A percentile compares a stretch with the other conserved stretches of the same genome.
phyloP scores from a whole-genome alignment of 805 yeast genomes.

The Wilhelminamyces savonicus region DNA sequence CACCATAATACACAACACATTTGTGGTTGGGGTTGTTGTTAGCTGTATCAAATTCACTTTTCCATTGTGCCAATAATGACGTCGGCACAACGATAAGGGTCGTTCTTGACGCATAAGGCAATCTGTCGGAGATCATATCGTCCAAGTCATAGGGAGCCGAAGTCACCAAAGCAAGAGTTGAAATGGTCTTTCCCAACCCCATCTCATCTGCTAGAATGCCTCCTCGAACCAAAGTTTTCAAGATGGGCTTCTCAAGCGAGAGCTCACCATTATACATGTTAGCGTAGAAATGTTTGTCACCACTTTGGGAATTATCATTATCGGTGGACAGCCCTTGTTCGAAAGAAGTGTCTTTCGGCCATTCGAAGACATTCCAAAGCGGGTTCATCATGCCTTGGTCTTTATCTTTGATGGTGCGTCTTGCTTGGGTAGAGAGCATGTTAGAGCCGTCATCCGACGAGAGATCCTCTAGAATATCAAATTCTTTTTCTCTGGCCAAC shows the following conservation, averaged over 20 bases:
- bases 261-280: conserved; percentile 79
- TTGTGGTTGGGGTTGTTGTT: conserved; percentile 37
- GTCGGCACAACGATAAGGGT: conserved; percentile 84
- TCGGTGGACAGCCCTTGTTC: too few species aligned
- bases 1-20: conserved; percentile 73
- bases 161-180: conserved; percentile 68
- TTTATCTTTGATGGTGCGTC: conserved; percentile 14
- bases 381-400: conserved; percentile 67
- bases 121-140: conserved; percentile 12
- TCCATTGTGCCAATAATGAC: conserved; percentile 91
- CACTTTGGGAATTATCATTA: conserved; percentile 1
- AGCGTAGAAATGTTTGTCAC: conserved; percentile 50
- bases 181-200: conserved; percentile 94
- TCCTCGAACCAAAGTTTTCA: conserved; percentile 59
- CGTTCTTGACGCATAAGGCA: conserved; percentile 54
- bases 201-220: conserved; percentile 94
- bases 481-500: conserved; percentile 70
- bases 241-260: conserved; percentile 57
- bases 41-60: conserved; percentile 63
- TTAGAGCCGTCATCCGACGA: conserved; percentile 12
- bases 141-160: conserved; percentile 51
- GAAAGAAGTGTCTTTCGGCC: conserved; percentile 57
- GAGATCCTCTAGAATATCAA: conserved; percentile 34
- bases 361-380: conserved; percentile 70
- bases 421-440: conserved; percentile 20